Percentiles rank a stretch among this genome's conserved stretches.
Evolutionary conservation across 2,329 filamentous ascomycete genomes (phyloP).

Genomic region (Chaetomium strumarium): DNA sequence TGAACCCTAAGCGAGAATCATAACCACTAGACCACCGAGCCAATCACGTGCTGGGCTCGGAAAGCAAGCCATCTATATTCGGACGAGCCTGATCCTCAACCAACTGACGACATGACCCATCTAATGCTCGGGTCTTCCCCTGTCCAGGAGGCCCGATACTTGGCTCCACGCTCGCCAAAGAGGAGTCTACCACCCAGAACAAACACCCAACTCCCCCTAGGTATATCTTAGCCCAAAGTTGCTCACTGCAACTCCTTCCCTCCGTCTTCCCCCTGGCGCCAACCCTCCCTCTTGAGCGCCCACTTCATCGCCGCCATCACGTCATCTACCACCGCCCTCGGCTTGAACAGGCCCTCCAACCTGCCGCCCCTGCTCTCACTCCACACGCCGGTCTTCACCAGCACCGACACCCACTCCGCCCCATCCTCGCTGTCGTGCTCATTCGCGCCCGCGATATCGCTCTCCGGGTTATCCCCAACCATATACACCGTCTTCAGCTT

Average conservation of each 20-base stretch:
- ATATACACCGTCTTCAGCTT: constrained; percentile 76
- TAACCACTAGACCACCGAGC: constrained; percentile 53
- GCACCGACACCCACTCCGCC: constrained; percentile 34
- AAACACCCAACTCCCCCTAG: neutral
- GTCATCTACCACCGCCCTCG: constrained; percentile 25
- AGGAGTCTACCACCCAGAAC: neutral
- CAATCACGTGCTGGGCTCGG: constrained; percentile 2
- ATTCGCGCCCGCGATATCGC: constrained; percentile 85
- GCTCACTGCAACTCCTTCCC: neutral
- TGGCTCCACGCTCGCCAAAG: no score
- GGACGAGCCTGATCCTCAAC: no score
- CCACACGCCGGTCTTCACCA: constrained; percentile 32
- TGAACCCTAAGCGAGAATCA: constrained; percentile 59
- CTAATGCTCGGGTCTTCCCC: no score
- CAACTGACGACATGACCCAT: no score
- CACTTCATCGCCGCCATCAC: constrained; percentile 28
- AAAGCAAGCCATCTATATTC: no score
- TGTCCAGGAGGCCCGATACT: no score
- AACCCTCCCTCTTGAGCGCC: constrained; percentile 30
- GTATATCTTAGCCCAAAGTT: neutral
- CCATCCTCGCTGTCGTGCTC: constrained; percentile 60
- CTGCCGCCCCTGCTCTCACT: constrained; percentile 18
- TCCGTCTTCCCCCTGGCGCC: constrained; percentile 6
- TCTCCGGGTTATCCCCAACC: constrained; percentile 86
- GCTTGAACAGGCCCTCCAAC: constrained; percentile 22